Base-by-base conservation (phyloP, 495 filamentous ascomycete genomes). In the Podospora appendiculata region DNA sequence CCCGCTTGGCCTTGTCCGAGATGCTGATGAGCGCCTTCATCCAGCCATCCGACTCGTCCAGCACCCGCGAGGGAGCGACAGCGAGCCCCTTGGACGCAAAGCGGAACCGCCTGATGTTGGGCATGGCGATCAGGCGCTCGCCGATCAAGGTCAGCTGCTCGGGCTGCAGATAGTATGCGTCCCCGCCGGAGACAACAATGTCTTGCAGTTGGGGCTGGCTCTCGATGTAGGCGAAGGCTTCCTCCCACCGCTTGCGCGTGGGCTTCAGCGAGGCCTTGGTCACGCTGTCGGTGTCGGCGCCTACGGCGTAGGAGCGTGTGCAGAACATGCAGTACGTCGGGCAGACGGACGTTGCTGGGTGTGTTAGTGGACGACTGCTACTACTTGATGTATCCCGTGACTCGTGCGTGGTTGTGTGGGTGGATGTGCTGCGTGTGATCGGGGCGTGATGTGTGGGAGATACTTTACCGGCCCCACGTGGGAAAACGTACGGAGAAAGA, bases 101-200 rank as follows among this genome's bases (percentile, higher is more conserved):
- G 9, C 80, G 77, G 57, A 84, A 71, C 17, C 79, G 69, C 42
- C 70, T 68, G 56, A 79, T 66, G 50, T 75, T 68, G 32, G 63
- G 63, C 59, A 68, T 64, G 11, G 35, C 52, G 39, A 70, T 70
- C 16, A 73, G 58, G 11, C 65, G 57, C 41, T 72, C 68, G 18
- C 69, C 71, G 32, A 75, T 70, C 43, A 51, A 47, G n/a, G 59
- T 57, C 6, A 75, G 54, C 43, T 70, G 51, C 11, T 70, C 47
- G 1, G 62, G 63, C 10, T 58, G 47, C 2, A 80, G 65, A 46
- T 78, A 78, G 58, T 76, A 83, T 9, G 76, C 64, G 56, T 83
- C 80, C 16, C 80, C 80, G 8, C 80, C 80, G 0, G 80, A 83
- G 6, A 83, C 69, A 7, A 81, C 79, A 32, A 83, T 70, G 52